Base-by-base conservation (phyloP, 768 basidiomycete genomes). In the Cyclocybe cylindracea region DNA sequence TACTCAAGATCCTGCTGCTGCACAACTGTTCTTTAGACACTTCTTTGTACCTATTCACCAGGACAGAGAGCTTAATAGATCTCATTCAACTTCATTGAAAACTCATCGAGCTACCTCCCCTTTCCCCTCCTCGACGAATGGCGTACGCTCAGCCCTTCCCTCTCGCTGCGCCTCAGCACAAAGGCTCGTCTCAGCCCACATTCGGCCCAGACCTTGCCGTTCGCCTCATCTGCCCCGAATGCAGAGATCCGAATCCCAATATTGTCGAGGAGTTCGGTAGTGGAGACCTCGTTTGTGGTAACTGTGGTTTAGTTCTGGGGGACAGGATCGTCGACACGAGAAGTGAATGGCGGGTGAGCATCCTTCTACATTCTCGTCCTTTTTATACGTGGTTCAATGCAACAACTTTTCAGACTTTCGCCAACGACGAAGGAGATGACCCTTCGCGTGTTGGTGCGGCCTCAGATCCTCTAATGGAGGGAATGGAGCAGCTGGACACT, bases 381-480 rank as follows among this genome's bases (percentile, higher is more conserved):
- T 57, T 54, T 47, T 50, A 51, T 46, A 38, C 56, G 31, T 48
- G 61, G 55, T 31, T 58, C 38, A 55, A 48, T 48, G 41, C 39
- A 34, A 54, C 52, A 51, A 46, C 44, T 37, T 46, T 59, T 54
- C 53, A 98, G 91, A 98, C 97, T 55, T 99, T 99, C 71, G 97
- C 97, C 59, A 97, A 98, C 67, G 96, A 98, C 63, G 97, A 99
- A 77, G 95, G 96, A 56, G 96, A 98, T 68, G 97, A 99, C 69
- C 97, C 97, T 56, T 98, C 97, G 59, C 97, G 97, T 89, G 97
- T 99, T 61, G 97, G 97, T 74, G 94, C 93, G 48, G 94, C 94
- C 39, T 84, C 88, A 14, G 94, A 98, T 70, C 93, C 95, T 31
- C 74, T 95, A 39, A 79, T 98, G 74, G 94, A 98, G 68, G 94